Evolutionary conservation across 1,139 yeast genomes (phyloP).

Genomic region (Suhomyces terraborum): DNA sequence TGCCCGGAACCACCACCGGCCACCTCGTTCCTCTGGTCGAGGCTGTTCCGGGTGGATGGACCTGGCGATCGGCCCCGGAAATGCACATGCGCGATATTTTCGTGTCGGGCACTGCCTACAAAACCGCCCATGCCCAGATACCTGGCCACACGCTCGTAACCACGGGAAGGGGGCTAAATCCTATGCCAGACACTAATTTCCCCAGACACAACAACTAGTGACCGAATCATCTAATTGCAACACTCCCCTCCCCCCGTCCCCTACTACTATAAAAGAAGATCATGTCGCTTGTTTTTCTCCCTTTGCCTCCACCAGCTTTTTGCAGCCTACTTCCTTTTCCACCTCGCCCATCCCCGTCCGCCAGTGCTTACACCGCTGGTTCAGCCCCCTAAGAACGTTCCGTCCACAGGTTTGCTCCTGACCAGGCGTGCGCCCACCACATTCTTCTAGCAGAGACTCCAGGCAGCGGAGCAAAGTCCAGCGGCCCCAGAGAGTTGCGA

Average conservation of each 20-base stretch:
- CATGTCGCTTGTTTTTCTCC: background rate
- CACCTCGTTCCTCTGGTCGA: background rate
- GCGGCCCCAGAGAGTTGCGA: too few relatives aligned
- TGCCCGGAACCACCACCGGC: background rate
- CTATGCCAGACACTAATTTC: background rate
- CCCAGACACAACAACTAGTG: slow-evolving; percentile 1
- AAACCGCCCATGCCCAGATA: background rate
- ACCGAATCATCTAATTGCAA: background rate
- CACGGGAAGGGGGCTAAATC: background rate
- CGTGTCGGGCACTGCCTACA: background rate
- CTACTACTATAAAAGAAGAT: background rate
- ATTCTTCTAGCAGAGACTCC: too few relatives aligned
- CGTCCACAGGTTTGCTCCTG: background rate
- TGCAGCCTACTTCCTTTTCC: background rate
- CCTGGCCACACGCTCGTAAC: background rate
- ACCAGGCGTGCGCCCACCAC: background rate
- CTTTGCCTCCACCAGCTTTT: background rate
- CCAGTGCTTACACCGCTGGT: slow-evolving; percentile 9
- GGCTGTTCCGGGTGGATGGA: background rate
- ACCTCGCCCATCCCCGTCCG: background rate
- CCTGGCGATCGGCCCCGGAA: background rate
- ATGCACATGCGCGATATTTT: background rate
- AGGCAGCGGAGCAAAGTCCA: too few relatives aligned
- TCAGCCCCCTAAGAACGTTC: slow-evolving; percentile 12
- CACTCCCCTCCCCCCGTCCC: too few relatives aligned